Base-by-base conservation (phyloP, 1,284 basidiomycete species). In the Wolfiporia cocos region DNA sequence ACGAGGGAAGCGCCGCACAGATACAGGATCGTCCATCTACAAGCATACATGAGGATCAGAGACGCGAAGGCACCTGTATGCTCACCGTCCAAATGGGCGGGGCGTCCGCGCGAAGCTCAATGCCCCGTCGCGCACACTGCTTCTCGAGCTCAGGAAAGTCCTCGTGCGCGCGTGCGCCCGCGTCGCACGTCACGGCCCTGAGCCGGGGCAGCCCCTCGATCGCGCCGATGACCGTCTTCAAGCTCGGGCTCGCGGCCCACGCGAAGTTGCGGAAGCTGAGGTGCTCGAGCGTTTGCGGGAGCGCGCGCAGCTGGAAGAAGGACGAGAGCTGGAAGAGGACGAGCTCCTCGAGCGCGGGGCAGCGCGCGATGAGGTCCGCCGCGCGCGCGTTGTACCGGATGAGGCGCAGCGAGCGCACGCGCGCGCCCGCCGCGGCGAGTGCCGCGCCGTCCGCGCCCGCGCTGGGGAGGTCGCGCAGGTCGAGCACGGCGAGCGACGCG, bases 11-110 rank as follows among this genome's bases (percentile, higher is more conserved):
- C 49, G 56, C n/a, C 40, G 39, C 19, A 63, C 54, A 12, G 52
- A 49, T 4, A 71, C 55, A 26, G 69, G 64, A 38, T 74, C 71
- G 23, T 74, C 72, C 22, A 48, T 51, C 69, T 72, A 46, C 37
- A 22, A 37, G 39, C 28, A 41, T 39, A 34, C 36, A 22, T 21
- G 41, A 31, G 19, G 44, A 39, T 40, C 14, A 21, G 31, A 22
- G 19, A 34, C 43, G 11, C n/a, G 22, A 15, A 34, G 6, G 39
- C 36, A 29, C n/a, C 32, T 5, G 18, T 21, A 17, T n/a, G 56
- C 70, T 55, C 36, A 74, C 72, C 53, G 59, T 55, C 62, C 60
- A 67, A 29, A 63, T 47, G 0, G 65, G 64, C 18, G 51, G 44
- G 12, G 56, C 50, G 17, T 59, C 59, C 33, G 58, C 48, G 19